Base-by-base conservation (phyloP, 176 grass and related monocot species). In the Triticum urartu region DNA sequence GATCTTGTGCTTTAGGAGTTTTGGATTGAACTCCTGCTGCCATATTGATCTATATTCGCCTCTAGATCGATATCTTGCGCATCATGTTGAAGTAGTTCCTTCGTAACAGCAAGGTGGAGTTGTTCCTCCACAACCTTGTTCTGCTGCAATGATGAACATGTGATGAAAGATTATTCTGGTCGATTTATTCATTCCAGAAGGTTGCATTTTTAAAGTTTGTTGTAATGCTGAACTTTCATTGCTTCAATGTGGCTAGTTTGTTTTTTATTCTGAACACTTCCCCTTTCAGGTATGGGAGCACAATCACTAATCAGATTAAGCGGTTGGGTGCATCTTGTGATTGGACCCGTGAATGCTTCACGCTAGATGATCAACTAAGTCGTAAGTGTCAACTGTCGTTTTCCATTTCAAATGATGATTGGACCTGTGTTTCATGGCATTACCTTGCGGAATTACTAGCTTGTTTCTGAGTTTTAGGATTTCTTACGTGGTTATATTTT, bases 241-340 rank as follows among this genome's bases (percentile, higher is more conserved):
- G 48, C 25, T 52, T 73, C 26, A 79, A 50, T 35, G 22, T 83
- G 33, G 20, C 26, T 73, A 75, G 61, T 63, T 68, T 68, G 45
- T 30, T 72, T 62, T 76, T 72, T n/a, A 72, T 30, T 89, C 24
- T 45, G 47, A 84, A 64, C 6, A 79, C 26, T 91, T 82, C n/a
- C 12, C 22, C 56, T 84, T 85, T 77, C 84, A 98, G 96, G 83
- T 98, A 98, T 83, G 96, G 96, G 86, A 89, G 92, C 40, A 98
- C 91, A 68, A 98, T 98, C 72, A 95, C 92, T 72, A 98, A 95
- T 70, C 96, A 98, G 87, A 98, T 98, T 88, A 95, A 87, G 85
- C 88, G 93, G 87, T 88, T 98, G 84, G 96, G 96, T 74, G 96
- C 96, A 86, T 98, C 96, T 82, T 98, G 96, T 82, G 93, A 98